Conservation (phyloP, 2,329 filamentous ascomycete species). For the Penicillium sp. region DNA sequence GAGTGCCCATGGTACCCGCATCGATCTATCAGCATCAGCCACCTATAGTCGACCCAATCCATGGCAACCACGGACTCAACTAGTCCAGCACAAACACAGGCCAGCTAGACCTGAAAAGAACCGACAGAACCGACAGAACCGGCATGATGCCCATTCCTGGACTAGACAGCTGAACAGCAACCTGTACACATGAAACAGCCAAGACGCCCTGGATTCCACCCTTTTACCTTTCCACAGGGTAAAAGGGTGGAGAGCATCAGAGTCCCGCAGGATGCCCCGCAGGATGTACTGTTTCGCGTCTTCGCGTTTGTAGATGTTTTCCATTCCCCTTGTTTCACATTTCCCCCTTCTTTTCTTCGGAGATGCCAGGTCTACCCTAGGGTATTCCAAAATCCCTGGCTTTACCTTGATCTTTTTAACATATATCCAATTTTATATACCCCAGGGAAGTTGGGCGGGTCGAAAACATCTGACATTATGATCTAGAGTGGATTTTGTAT, state of each 20-base stretch:
- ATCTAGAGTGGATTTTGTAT: constrained; percentile 27
- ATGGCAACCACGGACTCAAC: background rate
- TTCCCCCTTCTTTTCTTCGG: constrained; percentile 8
- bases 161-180: no score
- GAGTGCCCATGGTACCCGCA: background rate
- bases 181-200: constrained; percentile 15
- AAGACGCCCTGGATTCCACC: constrained; percentile 9
- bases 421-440: constrained; percentile 31
- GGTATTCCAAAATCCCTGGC: background rate
- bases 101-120: no score
- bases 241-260: no score
- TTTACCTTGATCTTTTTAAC: constrained; percentile 17
- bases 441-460: constrained; percentile 28
- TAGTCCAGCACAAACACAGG: no score
- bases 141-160: constrained; percentile 5
- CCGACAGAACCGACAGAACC: constrained; percentile 3
- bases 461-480: constrained; percentile 27
- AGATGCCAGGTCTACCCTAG: constrained; percentile 4
- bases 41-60: background rate
- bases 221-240: no score
- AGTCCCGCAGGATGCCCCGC: no score
- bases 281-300: no score
- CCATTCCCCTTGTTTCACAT: background rate
- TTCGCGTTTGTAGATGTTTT: constrained; percentile 24
- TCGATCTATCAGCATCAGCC: background rate